These are phyloP conservation scores for Leishmania aethiopica DNA, from an alignment of 208 protist species.

Conservation along the genomic window DNA sequence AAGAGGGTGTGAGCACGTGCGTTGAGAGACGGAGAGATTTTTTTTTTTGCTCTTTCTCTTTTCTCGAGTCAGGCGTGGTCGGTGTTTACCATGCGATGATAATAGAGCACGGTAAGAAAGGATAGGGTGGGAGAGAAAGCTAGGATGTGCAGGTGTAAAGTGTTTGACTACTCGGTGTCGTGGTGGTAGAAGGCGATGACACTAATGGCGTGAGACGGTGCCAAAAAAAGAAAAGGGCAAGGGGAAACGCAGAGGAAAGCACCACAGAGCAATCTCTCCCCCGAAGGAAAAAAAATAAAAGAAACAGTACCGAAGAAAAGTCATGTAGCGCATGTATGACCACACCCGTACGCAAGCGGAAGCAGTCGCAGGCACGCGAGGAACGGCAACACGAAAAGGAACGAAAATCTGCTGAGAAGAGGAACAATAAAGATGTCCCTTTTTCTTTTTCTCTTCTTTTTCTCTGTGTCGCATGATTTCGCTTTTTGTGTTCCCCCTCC, in stretches of 20 bases:
- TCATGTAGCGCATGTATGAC: neutral
- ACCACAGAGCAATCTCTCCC: neutral
- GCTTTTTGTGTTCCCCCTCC: neutral
- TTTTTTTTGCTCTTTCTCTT: slow-evolving; percentile 14
- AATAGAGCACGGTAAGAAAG: neutral
- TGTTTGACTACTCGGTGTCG: neutral
- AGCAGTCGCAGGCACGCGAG: neutral
- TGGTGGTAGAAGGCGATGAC: neutral
- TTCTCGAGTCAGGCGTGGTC: neutral
- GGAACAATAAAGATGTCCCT: neutral
- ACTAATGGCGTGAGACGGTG: neutral
- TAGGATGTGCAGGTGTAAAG: neutral
- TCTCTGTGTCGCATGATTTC: neutral
- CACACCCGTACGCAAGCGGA: neutral
- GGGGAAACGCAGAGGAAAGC: neutral
- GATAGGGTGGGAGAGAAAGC: neutral
- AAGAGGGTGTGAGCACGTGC: neutral
- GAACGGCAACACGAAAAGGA: neutral
- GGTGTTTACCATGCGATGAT: neutral
- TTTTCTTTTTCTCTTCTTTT: neutral
- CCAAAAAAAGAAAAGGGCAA: neutral
- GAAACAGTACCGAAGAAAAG: neutral
- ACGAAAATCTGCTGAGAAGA: neutral
- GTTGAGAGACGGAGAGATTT: neutral
- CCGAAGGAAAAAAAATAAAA: too few species aligned